Conservation (phyloP, 2,329 filamentous ascomycete genomes). For the Camptophora hylomeconis region DNA sequence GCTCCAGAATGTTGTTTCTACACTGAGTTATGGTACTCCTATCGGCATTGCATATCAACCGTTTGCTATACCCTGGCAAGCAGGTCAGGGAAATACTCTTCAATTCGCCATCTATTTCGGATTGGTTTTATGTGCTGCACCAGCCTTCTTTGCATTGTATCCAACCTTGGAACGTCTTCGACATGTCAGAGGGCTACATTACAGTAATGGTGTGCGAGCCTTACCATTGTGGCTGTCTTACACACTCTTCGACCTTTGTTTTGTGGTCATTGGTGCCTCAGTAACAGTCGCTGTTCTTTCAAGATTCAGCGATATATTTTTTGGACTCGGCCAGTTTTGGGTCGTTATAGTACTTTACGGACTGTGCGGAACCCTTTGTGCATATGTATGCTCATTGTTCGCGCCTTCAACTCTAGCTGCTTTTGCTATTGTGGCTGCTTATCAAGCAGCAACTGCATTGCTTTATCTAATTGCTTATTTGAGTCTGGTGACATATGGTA, state of each 20-base stretch:
- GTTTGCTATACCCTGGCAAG: slow-evolving; percentile 63
- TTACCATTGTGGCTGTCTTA: slow-evolving; percentile 79
- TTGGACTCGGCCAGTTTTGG: slow-evolving; percentile 5
- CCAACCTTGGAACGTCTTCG: slow-evolving; percentile 70
- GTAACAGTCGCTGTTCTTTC: slow-evolving; percentile 4
- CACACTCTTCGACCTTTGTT: slow-evolving; percentile 56
- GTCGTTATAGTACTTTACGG: slow-evolving; percentile 13
- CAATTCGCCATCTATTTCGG: slow-evolving; percentile 74
- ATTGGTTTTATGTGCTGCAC: slow-evolving; percentile 63
- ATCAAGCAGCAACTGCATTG: slow-evolving; percentile 8
- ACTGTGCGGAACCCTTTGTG: slow-evolving; percentile 6
- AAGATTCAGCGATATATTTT: slow-evolving; percentile 3
- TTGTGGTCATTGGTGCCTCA: slow-evolving; percentile 7
- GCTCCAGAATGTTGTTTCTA: no score
- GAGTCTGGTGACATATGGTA: background rate
- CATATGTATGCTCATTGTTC: slow-evolving; percentile 12
- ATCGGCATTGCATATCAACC: slow-evolving; percentile 60
- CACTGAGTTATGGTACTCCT: no score
- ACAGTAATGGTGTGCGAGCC: slow-evolving; percentile 78
- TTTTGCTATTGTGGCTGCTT: slow-evolving; percentile 11
- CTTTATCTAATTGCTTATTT: slow-evolving; percentile 11
- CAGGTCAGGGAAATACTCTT: slow-evolving; percentile 56
- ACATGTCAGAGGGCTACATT: slow-evolving; percentile 73
- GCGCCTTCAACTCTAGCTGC: slow-evolving; percentile 9
- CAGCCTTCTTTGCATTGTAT: slow-evolving; percentile 79